A percentile compares a stretch with the other conserved stretches of the same genome.
phyloP scores from a whole-genome alignment of 306 rosid genomes.

The Gleditsia sinensis region DNA sequence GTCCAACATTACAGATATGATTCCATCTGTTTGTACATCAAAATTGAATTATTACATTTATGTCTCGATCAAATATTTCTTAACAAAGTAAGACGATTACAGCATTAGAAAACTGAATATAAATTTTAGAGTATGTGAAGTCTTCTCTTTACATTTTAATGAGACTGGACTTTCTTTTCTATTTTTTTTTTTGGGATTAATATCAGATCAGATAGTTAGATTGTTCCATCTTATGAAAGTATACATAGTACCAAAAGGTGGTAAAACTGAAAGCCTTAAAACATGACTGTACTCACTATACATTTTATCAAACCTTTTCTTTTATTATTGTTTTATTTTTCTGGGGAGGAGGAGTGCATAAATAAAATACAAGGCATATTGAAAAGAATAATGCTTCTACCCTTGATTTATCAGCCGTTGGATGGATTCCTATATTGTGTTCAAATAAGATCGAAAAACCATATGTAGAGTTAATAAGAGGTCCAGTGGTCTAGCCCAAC shows the following conservation, averaged over 20 bases:
- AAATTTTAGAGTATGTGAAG: not conserved
- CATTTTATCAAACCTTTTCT: too few species aligned
- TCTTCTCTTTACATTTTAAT: not conserved
- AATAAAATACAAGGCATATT: not conserved
- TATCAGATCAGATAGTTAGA: not conserved
- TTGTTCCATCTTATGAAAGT: not conserved
- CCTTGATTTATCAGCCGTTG: not conserved
- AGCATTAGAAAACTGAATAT: not conserved
- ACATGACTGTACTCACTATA: too few species aligned
- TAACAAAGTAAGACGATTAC: not conserved
- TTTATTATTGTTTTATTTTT: too few species aligned
- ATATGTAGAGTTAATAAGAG: not conserved
- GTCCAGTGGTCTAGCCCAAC: not conserved
- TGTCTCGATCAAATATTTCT: not conserved
- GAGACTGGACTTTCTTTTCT: not conserved
- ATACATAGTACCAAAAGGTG: not conserved
- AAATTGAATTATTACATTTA: not conserved
- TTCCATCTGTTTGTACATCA: too few species aligned
- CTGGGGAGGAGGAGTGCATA: too few species aligned
- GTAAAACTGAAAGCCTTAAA: not conserved
- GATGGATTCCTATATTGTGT: not conserved
- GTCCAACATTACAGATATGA: not conserved
- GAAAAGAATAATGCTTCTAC: not conserved
- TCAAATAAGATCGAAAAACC: not conserved
- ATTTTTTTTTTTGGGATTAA: not conserved